phyloP scores from a whole-genome alignment of 225 moss, liverwort and hornwort genomes.

The Takakia lepidozioides region DNA sequence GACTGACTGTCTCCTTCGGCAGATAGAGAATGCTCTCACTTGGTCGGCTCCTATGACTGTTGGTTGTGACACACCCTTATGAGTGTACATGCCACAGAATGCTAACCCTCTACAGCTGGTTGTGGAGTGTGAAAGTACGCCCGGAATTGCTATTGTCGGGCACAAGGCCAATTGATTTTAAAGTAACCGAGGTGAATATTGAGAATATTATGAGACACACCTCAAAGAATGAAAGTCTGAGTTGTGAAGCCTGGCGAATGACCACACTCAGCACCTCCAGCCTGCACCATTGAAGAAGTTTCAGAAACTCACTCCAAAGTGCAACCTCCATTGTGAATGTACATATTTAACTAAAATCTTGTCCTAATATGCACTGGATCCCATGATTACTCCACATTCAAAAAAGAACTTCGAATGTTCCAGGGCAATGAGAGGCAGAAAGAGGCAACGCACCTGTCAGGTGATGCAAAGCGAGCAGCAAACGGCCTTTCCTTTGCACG shows the following conservation, averaged over 20 bases:
- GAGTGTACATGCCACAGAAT: too few relatives aligned
- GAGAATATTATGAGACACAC: conserved; percentile 22
- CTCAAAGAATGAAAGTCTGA: conserved; percentile 90
- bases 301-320: not conserved
- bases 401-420: not conserved
- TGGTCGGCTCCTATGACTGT: too few relatives aligned
- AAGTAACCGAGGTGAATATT: not conserved
- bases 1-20: not conserved
- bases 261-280: conserved; percentile 84
- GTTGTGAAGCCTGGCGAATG: conserved; percentile 58
- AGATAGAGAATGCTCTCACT: not conserved
- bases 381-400: not conserved
- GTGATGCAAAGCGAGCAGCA: conserved; percentile 92
- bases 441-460: conserved; percentile 47
- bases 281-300: conserved; percentile 19
- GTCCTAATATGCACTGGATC: not conserved
- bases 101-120: too few relatives aligned
- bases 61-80: too few relatives aligned
- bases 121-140: too few relatives aligned
- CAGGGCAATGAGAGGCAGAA: not conserved
- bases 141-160: too few relatives aligned
- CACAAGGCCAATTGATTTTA: not conserved
- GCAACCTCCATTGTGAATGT: too few relatives aligned
- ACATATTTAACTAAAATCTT: too few relatives aligned
- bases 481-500: conserved; percentile 87